Evolutionary conservation across 2,329 filamentous ascomycete genomes (phyloP), one percentile per base, ranked within the genome.

Genomic region (Cordyceps pruinosa): DNA sequence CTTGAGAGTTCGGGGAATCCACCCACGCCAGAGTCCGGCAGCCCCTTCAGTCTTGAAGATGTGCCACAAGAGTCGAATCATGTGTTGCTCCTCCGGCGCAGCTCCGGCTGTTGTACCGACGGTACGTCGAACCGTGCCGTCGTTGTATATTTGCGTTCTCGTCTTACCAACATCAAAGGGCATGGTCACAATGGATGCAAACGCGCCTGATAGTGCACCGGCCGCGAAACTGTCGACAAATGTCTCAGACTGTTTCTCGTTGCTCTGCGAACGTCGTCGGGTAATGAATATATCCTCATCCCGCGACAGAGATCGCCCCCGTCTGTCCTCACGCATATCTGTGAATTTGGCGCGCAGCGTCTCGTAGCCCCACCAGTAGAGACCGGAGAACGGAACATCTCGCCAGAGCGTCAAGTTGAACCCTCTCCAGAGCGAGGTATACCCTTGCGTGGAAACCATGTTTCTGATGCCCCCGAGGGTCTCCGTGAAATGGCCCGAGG

Each of bases 341-440:
- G 85, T 87, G 58, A 97, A 73, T 53, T 76, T 75, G 25, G 85
- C 84, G 54, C 91, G 85, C 56, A 93, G 86, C 19, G 83, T 85
- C 75, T 99, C 94, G 69, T 99, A 99, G 13, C 94, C 93, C 85
- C 89, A 95, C 94, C 94, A 99, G 75, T 99, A 99, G 45, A 99
- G 82, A 4, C 89, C 94, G 1, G 93, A 97, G 67, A 99, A 99
- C 0, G 94, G 94, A 0, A 97, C 94, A 68, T 99, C 94, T 61
- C 94, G 83, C 94, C 94, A 99, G 58, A 99, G 81, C 0, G 93
- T 97, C 65, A 99, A 76, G 0, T 87, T 91, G 56, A 99, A 74
- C 0, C 94, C 94, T 57, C 93, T 82, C 94, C 94, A 99, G 0
- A 99, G 76, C 2, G 91, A 90, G 1, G 80, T 79, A 63, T 94